These are phyloP conservation scores for Phlyctochytrium planicorne DNA, from an alignment of 192 early-diverging fungal genomes.

Conservation along the genomic window DNA sequence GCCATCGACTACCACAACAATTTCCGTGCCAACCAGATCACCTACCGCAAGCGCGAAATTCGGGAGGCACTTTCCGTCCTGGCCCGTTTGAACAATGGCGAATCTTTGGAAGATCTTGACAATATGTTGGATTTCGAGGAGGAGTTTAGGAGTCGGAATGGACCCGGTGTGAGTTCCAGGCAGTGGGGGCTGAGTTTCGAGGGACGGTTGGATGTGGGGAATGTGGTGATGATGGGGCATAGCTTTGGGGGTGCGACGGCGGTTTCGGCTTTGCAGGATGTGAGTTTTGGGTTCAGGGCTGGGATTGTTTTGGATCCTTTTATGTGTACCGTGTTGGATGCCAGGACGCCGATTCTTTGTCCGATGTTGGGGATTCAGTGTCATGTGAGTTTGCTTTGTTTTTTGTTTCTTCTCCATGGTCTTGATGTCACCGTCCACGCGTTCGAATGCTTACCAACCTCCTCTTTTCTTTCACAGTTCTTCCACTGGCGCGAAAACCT, in stretches of 20 bases:
- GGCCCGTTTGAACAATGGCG: background rate
- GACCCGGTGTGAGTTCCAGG: no score
- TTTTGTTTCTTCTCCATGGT: no score
- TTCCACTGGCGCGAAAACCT: conserved; percentile 27
- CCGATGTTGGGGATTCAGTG: conserved; percentile 18
- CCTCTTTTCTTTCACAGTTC: no score
- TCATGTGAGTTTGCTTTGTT: no score
- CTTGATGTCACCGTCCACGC: no score
- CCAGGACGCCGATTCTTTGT: background rate
- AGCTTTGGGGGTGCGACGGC: conserved; percentile 23
- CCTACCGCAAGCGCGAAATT: conserved; percentile 14
- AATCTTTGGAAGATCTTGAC: background rate
- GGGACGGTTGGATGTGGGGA: conserved; percentile 16
- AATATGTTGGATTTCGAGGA: no score
- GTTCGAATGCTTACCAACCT: no score
- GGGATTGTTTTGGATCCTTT: conserved; percentile 24
- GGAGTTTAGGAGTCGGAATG: no score
- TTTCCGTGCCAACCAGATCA: conserved; percentile 12
- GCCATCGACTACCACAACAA: background rate
- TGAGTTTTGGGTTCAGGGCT: conserved; percentile 3
- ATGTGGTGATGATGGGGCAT: conserved; percentile 20
- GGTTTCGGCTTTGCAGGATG: conserved; percentile 8
- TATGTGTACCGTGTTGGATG: conserved; percentile 19
- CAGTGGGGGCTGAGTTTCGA: no score
- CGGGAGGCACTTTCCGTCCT: conserved; percentile 9